phyloP scores from a whole-genome alignment of 768 basidiomycete species.

The Leucocoprinus sp. region DNA sequence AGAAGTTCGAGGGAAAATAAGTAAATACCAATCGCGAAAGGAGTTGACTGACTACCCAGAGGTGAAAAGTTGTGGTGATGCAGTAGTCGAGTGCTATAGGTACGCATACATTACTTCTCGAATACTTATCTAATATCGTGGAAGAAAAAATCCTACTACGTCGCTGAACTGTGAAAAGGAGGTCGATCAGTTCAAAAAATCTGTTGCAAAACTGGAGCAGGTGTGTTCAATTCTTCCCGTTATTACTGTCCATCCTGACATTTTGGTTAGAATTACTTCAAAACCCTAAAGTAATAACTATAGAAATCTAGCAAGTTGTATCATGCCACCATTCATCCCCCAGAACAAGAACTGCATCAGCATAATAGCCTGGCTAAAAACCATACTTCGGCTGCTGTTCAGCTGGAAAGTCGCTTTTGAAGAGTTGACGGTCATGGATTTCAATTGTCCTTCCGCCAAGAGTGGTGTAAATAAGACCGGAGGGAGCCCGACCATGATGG shows the following conservation, averaged over 20 bases:
- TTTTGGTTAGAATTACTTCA: conserved; percentile 48
- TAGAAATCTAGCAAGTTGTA: conserved; percentile 5
- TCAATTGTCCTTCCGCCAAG: conserved; percentile 18
- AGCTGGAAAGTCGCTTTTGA: too few species aligned
- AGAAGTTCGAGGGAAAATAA: conserved; percentile 64
- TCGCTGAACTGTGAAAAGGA: conserved; percentile 72
- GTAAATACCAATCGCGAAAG: conserved; percentile 53
- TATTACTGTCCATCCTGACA: conserved; percentile 6
- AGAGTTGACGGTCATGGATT: conserved; percentile 14
- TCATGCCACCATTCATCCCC: not conserved
- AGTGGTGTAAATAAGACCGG: conserved; percentile 30
- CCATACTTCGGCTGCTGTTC: too few species aligned
- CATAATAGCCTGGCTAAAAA: too few species aligned
- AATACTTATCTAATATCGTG: conserved; percentile 16
- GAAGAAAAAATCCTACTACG: conserved; percentile 38
- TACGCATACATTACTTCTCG: conserved; percentile 23
- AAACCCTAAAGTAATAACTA: conserved; percentile 39
- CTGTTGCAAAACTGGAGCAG: conserved; percentile 63
- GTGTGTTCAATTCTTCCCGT: conserved; percentile 27
- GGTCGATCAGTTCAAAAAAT: conserved; percentile 59
- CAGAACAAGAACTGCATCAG: not conserved
- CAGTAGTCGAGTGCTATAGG: conserved; percentile 72
- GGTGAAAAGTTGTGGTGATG: conserved; percentile 48
- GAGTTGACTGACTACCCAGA: conserved; percentile 46
- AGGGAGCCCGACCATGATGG: conserved; percentile 17